phyloP scores from a whole-genome alignment of 164 flowering plant species.

The Piper betle region DNA sequence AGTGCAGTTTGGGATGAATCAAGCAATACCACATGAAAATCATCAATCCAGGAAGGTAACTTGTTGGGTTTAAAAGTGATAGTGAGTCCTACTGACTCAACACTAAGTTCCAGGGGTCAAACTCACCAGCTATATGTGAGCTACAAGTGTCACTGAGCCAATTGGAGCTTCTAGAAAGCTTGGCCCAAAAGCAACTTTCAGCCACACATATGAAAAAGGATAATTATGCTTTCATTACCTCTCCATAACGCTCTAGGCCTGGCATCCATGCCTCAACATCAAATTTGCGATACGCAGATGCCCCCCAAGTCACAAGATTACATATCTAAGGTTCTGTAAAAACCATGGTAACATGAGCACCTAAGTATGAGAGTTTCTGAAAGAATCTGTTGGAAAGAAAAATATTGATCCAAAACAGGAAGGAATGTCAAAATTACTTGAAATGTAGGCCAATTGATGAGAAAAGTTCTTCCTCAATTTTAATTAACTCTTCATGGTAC shows the following conservation, averaged over 20 bases:
- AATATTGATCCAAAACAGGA: neutral
- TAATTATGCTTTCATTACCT: conserved; percentile 31
- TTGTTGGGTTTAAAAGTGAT: no score
- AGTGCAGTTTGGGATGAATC: no score
- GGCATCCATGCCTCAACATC: conserved; percentile 99
- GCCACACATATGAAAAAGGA: neutral
- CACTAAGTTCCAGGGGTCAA: no score
- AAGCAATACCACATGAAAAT: no score
- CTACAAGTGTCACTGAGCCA: no score
- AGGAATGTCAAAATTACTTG: conserved; percentile 33
- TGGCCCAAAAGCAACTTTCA: neutral
- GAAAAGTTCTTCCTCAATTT: conserved; percentile 77
- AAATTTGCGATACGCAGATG: conserved; percentile 91
- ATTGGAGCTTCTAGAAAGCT: no score
- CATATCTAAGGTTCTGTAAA: conserved; percentile 82
- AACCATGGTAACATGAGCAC: neutral
- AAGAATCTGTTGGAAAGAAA: neutral
- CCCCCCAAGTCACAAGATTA: conserved; percentile 84
- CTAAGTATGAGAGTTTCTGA: neutral
- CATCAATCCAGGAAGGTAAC: no score
- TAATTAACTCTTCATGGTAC: conserved; percentile 71
- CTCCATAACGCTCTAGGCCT: conserved; percentile 86
- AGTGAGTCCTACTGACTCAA: no score
- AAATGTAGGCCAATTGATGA: conserved; percentile 77
- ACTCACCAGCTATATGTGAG: no score